These are phyloP conservation scores for Eimeria maxima DNA, from an alignment of 169 alveolate species.

Conservation along the genomic window DNA sequence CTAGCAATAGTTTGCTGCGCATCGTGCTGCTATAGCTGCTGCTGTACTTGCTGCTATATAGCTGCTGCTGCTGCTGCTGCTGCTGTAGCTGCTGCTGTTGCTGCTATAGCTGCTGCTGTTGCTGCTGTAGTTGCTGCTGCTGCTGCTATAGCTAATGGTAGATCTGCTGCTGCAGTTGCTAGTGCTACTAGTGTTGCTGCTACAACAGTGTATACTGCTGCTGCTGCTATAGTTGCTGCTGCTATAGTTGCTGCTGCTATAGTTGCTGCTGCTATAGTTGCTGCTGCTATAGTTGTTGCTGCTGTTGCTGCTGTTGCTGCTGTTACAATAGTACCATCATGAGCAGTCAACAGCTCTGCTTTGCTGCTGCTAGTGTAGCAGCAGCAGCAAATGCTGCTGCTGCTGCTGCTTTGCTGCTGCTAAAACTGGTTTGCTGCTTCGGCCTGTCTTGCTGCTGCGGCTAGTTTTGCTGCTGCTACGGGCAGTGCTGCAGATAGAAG, in stretches of 20 bases:
- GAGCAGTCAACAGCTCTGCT: no score
- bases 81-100: background rate
- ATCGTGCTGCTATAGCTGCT: background rate
- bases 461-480: background rate
- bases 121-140: background rate
- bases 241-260: background rate
- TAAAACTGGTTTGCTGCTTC: background rate
- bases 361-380: background rate
- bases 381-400: background rate
- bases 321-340: background rate
- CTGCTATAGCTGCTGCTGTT: background rate
- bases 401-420: conserved; percentile 3
- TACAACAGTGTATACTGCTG: background rate
- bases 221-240: background rate
- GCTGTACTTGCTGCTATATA: background rate
- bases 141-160: background rate
- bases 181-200: background rate
- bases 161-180: background rate
- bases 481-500: background rate
- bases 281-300: background rate
- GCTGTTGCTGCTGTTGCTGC: background rate
- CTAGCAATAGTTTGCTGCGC: no score
- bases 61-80: background rate
- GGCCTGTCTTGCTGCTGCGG: background rate
- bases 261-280: background rate